Base-by-base conservation (phyloP, 352 stramenopile genomes). In the Pythium plurisporium region DNA sequence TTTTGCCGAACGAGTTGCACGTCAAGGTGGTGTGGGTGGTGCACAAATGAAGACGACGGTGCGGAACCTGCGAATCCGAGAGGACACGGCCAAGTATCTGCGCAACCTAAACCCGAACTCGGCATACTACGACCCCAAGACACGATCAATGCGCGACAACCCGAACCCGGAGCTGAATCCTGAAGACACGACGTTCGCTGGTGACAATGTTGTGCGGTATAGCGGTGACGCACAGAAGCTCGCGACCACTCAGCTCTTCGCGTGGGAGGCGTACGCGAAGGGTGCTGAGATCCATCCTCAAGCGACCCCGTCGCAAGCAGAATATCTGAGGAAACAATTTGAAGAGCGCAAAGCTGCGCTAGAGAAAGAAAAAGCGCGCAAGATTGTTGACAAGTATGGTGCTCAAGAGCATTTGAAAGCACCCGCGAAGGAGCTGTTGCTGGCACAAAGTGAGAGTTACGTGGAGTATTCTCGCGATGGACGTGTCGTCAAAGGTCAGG, bases 21-120 rank as follows among this genome's bases (percentile, higher is more conserved):
- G 96, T 7, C 96, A 99, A 66, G 95, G 96, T 61, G 96, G 96
- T 64, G 87, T 99, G 4, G 95, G 96, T 44, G 96, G 95, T n/a
- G 94, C 95, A 23, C 91, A 99, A 79, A 99, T 99, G 96, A 99
- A 98, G 78, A 96, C 96, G 3, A 94, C 77, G 5, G 95, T 98
- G 34, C 89, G 96, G 1, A 99, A 99, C 69, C 74, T 99, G 33
- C 91, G 97, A 20, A 99, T 99, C 67, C 92, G 97, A 52, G 97
- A 99, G 73, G 97, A 99, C 70, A 99, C 96, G 38, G 97, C 97
- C 56, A 99, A 99, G 70, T 99, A 99, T 66, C 64, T 99, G 49
- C 82, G 94, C 25, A 99, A 99, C 61, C 76, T 99, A 20, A 97
- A 99, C 75, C 85, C 94, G 9, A 98, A 99, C 67, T 98, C 91